Evolutionary conservation across 352 stramenopile species (phyloP).

Genomic region (Globisporangium ultimum): DNA sequence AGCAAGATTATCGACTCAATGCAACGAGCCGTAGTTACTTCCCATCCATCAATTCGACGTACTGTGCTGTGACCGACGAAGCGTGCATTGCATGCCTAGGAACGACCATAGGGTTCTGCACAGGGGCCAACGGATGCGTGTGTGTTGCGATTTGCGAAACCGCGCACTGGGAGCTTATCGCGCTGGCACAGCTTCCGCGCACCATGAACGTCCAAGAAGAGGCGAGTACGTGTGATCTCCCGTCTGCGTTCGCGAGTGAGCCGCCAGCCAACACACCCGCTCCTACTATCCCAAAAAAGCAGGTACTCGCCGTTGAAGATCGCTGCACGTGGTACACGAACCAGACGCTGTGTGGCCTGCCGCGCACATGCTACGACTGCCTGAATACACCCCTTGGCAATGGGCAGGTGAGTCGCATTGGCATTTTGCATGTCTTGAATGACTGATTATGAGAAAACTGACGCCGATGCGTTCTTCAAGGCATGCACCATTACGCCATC

Average conservation of each 20-base stretch:
- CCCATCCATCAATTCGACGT: slow-evolving; percentile 30
- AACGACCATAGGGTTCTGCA: slow-evolving; percentile 29
- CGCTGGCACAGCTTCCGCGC: slow-evolving; percentile 15
- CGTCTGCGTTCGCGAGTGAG: too few relatives aligned
- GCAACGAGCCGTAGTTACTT: slow-evolving; percentile 35
- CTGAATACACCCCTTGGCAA: slow-evolving; percentile 24
- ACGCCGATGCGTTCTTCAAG: neutral
- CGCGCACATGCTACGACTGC: slow-evolving; percentile 36
- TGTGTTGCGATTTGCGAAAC: slow-evolving; percentile 36
- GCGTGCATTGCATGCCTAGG: slow-evolving; percentile 22
- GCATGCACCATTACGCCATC: slow-evolving; percentile 31
- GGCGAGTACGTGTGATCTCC: slow-evolving; percentile 10
- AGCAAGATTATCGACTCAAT: slow-evolving; percentile 20
- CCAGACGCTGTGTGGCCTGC: slow-evolving; percentile 22
- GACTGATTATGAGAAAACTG: neutral
- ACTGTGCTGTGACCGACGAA: slow-evolving; percentile 33
- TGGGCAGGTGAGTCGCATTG: slow-evolving; percentile 8
- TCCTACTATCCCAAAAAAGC: slow-evolving; percentile 15
- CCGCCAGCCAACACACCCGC: neutral
- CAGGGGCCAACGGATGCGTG: slow-evolving; percentile 33
- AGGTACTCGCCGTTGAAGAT: slow-evolving; percentile 22
- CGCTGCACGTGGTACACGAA: slow-evolving; percentile 34
- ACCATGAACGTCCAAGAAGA: slow-evolving; percentile 9
- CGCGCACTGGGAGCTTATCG: slow-evolving; percentile 21
- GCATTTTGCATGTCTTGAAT: neutral